phyloP scores from a whole-genome alignment of 2,329 filamentous ascomycete species.

The Lithohypha guttulata region DNA sequence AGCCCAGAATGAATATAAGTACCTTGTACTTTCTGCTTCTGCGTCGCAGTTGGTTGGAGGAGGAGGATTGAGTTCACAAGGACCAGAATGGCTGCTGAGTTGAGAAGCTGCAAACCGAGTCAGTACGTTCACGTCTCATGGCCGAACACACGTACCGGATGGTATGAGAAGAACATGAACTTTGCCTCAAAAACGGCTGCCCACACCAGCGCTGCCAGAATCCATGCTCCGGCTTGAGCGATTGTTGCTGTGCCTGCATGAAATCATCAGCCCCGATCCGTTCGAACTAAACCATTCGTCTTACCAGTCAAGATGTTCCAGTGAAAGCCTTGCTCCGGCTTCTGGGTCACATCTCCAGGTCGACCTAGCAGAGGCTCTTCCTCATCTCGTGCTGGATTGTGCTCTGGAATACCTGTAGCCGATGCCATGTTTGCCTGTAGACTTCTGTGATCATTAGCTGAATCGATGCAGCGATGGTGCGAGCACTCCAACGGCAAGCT shows the following conservation, averaged over 20 bases:
- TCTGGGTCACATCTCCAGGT: conserved; percentile 63
- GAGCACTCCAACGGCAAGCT: too few species aligned
- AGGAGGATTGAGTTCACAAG: conserved; percentile 71
- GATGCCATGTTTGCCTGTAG: conserved; percentile 66
- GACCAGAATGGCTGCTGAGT: conserved; percentile 58
- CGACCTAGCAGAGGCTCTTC: conserved; percentile 61
- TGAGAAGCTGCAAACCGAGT: conserved; percentile 35
- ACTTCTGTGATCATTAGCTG: too few species aligned
- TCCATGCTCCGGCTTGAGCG: conserved; percentile 65
- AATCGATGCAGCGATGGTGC: too few species aligned
- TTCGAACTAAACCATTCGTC: conserved; percentile 19
- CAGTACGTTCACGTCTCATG: conserved; percentile 2
- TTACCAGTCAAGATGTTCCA: conserved; percentile 66
- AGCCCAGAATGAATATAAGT: conserved; percentile 58
- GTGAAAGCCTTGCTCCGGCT: conserved; percentile 50
- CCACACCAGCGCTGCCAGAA: conserved; percentile 70
- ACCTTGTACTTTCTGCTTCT: conserved; percentile 58
- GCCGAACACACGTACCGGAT: conserved; percentile 54
- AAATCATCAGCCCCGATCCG: conserved; percentile 15
- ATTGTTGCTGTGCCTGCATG: conserved; percentile 64
- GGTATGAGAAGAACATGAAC: conserved; percentile 74
- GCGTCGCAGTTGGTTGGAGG: conserved; percentile 75
- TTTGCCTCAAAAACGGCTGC: conserved; percentile 58
- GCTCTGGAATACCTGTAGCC: conserved; percentile 54
- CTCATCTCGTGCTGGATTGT: conserved; percentile 39